Base-by-base conservation (phyloP, 1,284 basidiomycete genomes). In the Athelia psychrophila region DNA sequence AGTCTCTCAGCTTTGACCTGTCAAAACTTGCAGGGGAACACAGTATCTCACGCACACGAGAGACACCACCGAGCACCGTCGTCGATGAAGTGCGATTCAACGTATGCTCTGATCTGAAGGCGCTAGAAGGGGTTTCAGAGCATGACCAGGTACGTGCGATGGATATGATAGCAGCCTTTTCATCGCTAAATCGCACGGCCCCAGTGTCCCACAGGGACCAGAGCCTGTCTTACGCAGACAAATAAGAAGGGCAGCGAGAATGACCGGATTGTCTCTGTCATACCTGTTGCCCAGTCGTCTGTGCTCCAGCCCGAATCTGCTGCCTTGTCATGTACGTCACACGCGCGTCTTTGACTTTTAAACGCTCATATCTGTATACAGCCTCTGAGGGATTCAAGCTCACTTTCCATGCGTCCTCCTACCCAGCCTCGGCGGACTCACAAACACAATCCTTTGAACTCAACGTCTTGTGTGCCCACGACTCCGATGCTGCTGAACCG, bases 211-310 rank as follows among this genome's bases (percentile, higher is more conserved):
- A 52, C 62, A 33, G 86, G 81, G 30, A 87, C 86, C 42, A 75
- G 83, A 60, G 88, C 81, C 49, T 93, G 90, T 65, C 71, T 91
- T 32, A 86, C 81, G 3, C 80, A 77, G 59, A 77, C 76, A 35
- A 91, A 89, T 62, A 61, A 72, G 60, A 91, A 88, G 67, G 59
- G 61, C 5, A 74, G 70, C 32, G 63, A 73, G 47, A 49, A 65
- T 8, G 82, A 87, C 56, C 78, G 86, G 48, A 69, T 91, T 60
- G 71, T 83, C 33, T 72, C 81, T 40, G 86, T 89, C 18, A 79
- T 91, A 53, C 82, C 86, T 19, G 61, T 91, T 25, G 86, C 81
- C 18, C 73, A 79, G 54, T 72, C 77, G 0, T 64, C 73, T 9
- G 66, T 64, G 23, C 65, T 79, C 20, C 58, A 75, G 15, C 67